These are phyloP conservation scores for Tetraselmis striata DNA, from an alignment of 139 green algal genomes.

Conservation along the genomic window DNA sequence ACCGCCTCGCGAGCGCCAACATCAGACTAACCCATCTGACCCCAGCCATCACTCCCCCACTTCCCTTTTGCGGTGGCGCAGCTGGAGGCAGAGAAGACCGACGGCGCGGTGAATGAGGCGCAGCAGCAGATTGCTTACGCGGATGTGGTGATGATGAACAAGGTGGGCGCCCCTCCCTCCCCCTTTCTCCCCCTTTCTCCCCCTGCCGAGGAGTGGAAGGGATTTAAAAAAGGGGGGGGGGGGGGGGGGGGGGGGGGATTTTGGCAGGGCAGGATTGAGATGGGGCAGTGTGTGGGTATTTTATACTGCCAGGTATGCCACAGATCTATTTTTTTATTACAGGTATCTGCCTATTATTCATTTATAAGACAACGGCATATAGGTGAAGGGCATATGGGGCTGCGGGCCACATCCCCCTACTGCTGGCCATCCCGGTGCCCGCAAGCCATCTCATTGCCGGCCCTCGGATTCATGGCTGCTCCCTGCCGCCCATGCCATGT, in stretches of 20 bases:
- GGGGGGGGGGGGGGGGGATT: neutral
- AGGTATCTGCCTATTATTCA: no score
- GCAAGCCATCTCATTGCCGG: neutral
- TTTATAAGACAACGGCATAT: no score
- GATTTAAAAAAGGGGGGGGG: neutral
- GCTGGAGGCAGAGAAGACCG: conserved; percentile 10
- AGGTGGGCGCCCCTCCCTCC: conserved; percentile 33
- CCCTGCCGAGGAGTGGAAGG: neutral
- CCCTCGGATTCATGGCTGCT: neutral
- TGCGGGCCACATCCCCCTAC: no score
- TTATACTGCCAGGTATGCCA: no score
- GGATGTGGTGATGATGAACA: conserved; percentile 83
- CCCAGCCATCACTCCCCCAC: no score
- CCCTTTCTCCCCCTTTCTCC: no score
- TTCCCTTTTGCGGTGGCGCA: conserved; percentile 25
- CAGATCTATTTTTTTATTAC: no score
- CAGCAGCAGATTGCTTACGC: conserved; percentile 79
- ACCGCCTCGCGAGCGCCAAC: no score
- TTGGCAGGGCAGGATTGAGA: neutral
- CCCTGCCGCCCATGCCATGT: neutral
- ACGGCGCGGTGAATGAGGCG: conserved; percentile 64
- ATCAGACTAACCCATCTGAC: no score
- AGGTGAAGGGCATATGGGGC: no score
- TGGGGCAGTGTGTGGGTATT: no score
- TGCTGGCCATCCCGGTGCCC: neutral